Conservation (phyloP, 805 yeast genomes). For the Kodamaea hsintzibuensis region DNA sequence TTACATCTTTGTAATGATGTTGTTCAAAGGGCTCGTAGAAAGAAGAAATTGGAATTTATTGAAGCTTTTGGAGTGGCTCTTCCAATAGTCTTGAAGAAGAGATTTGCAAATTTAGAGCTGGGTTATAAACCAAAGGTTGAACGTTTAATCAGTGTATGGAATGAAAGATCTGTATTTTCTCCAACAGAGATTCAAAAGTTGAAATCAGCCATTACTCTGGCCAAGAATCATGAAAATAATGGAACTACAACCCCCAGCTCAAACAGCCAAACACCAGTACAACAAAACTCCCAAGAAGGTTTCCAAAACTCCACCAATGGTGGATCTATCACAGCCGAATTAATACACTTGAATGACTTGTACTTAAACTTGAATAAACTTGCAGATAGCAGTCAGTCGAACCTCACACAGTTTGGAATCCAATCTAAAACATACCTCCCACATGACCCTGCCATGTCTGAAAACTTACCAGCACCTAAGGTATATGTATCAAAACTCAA, state of each 20-base stretch:
- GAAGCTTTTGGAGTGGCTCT: conserved; percentile 55
- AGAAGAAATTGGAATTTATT: conserved; percentile 58
- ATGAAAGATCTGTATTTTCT: conserved; percentile 49
- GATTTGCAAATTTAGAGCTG: conserved; percentile 31
- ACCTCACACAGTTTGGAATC: conserved; percentile 38
- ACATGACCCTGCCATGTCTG: conserved; percentile 32
- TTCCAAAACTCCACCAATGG: background rate
- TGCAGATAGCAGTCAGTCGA: conserved; percentile 30
- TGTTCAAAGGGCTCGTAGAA: conserved; percentile 73
- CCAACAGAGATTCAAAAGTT: conserved; percentile 27
- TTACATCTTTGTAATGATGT: conserved; percentile 79
- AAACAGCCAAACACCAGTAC: conserved; percentile 9
- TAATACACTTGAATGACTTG: conserved; percentile 32
- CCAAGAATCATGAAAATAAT: background rate
- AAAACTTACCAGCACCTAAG: conserved; percentile 39
- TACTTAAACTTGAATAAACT: conserved; percentile 29
- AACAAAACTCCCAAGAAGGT: background rate
- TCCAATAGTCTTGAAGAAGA: conserved; percentile 39
- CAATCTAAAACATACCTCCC: conserved; percentile 41
- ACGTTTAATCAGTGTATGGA: conserved; percentile 59
- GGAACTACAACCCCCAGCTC: conserved; percentile 13
- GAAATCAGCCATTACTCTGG: conserved; percentile 23
- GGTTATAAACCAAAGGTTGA: conserved; percentile 48
- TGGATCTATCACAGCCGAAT: conserved; percentile 28
- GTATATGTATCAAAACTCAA: conserved; percentile 41